Conservation (phyloP, 768 basidiomycete species). For the Leucocoprinus leucothites region DNA sequence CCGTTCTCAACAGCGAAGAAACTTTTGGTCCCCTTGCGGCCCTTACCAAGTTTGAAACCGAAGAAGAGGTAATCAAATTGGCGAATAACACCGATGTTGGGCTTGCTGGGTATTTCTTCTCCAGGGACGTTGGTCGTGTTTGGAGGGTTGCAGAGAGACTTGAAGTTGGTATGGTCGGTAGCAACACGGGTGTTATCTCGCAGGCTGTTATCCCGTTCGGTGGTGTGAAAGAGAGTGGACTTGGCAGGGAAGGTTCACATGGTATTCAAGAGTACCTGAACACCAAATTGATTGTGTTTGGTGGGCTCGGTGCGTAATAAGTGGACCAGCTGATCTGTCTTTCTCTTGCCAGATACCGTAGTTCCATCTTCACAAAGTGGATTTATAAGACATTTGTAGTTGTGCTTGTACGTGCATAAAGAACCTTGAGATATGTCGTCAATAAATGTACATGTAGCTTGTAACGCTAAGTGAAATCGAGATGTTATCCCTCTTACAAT, state of each 20-base stretch:
- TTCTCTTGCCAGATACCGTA: not conserved
- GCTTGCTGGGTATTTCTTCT: slow-evolving; percentile 93
- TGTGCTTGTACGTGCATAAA: not conserved
- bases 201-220: slow-evolving; percentile 85
- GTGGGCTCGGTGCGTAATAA: slow-evolving; percentile 48
- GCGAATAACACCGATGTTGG: slow-evolving; percentile 86
- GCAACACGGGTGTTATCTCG: slow-evolving; percentile 78
- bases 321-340: too few relatives aligned
- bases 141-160: slow-evolving; percentile 95
- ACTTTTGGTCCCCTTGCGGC: slow-evolving; percentile 94
- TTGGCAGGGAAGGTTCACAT: slow-evolving; percentile 81
- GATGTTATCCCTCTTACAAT: too few relatives aligned
- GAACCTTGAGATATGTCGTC: not conserved
- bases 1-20: slow-evolving; percentile 76
- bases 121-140: slow-evolving; percentile 77
- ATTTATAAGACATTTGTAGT: not conserved
- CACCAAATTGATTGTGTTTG: slow-evolving; percentile 77
- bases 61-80: slow-evolving; percentile 84
- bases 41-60: slow-evolving; percentile 86
- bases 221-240: slow-evolving; percentile 86
- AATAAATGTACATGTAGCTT: too few relatives aligned
- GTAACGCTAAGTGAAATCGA: too few relatives aligned
- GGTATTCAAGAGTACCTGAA: slow-evolving; percentile 91
- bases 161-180: slow-evolving; percentile 90
- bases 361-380: not conserved